Base-by-base conservation (phyloP, 2,329 filamentous ascomycete species). In the Parastagonospora nodorum region DNA sequence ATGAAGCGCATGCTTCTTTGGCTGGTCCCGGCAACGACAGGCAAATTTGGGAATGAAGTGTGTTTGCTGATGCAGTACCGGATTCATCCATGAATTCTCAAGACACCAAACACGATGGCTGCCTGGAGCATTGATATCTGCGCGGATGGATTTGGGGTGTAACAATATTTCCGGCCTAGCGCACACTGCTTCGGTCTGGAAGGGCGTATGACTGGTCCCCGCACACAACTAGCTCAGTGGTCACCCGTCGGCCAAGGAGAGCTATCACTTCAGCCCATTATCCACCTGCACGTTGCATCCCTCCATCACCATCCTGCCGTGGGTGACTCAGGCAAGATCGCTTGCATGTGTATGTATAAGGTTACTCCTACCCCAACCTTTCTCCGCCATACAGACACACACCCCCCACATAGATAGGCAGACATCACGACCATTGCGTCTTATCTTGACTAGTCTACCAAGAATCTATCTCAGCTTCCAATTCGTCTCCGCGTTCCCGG, bases 301-400 rank as follows among this genome's bases (percentile, higher is more conserved):
- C 45, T 51, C 47, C 40, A 52, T 51, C 49, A 53, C 46, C 41
- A 29, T 32, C 16, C 46, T 33, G 12, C 42, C 39, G 48, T 32
- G 42, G 47, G 57, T 67, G 64, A 66, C 59, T 66, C 63, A 67
- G 60, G 31, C 44, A 44, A 43, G 45, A 43, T 36, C 33, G 32
- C 29, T 43, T 31, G 38, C 43, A 35, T 32, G 41, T 33, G 19
- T 8, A 45, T 51, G 46, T 64, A 67, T 63, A 66, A 67, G 58
- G 51, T 36, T 37, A 32, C 43, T 32, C 45, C 38, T 16, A 42
- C 15, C 48, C 54, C 45, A 46, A 36, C 38, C 41, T 35, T 50
- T 14, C 30, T 31, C 36, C 27, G 35, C 29, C 15, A 27, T 45
- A 27, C n/a, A 24, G 9, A 14, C 15, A 31, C 43, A n/a, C 32